Evolutionary conservation across 768 basidiomycete genomes (phyloP).

Genomic region (Hydnum rufescens): DNA sequence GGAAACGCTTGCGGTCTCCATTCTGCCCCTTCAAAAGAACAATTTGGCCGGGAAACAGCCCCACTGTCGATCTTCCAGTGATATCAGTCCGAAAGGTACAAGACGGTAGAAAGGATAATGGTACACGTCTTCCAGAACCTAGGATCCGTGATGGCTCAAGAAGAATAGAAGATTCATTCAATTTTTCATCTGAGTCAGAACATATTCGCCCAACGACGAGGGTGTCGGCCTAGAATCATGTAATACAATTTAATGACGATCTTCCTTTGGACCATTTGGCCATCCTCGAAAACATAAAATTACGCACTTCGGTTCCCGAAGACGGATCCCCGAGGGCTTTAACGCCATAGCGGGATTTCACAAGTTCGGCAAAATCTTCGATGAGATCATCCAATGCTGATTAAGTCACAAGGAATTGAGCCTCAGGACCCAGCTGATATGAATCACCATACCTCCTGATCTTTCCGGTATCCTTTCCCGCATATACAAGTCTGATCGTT

Average conservation of each 20-base stretch:
- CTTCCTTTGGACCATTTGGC: neutral
- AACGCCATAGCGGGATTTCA: constrained; percentile 50
- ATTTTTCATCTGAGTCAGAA: constrained; percentile 51
- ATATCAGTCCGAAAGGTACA: constrained; percentile 39
- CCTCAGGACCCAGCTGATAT: neutral
- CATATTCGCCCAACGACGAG: constrained; percentile 56
- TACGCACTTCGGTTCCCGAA: constrained; percentile 33
- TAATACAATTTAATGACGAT: neutral
- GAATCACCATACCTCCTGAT: constrained; percentile 44
- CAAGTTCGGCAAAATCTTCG: constrained; percentile 60
- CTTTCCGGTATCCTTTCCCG: constrained; percentile 76
- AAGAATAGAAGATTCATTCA: constrained; percentile 51
- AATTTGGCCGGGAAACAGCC: constrained; percentile 78
- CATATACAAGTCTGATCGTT: constrained; percentile 64
- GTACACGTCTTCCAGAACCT: constrained; percentile 45
- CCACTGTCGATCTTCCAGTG: constrained; percentile 31
- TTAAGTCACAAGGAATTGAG: neutral
- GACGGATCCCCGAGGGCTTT: constrained; percentile 48
- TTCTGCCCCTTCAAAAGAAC: constrained; percentile 76
- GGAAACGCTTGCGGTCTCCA: constrained; percentile 75
- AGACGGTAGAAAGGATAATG: constrained; percentile 46
- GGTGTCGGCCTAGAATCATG: constrained; percentile 32
- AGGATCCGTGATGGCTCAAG: constrained; percentile 73
- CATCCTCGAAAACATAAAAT: too few species aligned
- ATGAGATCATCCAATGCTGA: constrained; percentile 72